A percentile compares a stretch with the other conserved stretches of the same genome.
Conservation (phyloP, 2,329 filamentous ascomycete species). For the Fusarium citri region DNA sequence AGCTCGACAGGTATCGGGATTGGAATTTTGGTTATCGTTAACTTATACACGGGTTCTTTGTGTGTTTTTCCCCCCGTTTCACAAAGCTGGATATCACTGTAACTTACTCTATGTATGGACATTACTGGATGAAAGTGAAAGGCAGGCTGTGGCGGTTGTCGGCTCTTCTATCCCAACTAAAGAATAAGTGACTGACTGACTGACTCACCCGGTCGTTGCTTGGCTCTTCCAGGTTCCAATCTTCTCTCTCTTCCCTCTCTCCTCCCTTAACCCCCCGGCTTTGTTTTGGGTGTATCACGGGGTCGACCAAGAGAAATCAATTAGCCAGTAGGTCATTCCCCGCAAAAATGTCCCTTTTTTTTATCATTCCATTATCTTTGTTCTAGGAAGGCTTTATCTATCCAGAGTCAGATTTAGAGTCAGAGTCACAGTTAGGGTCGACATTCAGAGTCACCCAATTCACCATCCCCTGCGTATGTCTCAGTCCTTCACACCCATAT, state of each 20-base stretch:
- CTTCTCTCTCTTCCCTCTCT: slow-evolving; percentile 1
- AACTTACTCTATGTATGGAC: background rate
- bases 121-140: background rate
- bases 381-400: background rate
- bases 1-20: slow-evolving; percentile 4
- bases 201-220: slow-evolving; percentile 6
- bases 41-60: slow-evolving; percentile 13
- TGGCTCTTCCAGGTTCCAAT: slow-evolving; percentile 9
- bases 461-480: slow-evolving; percentile 36
- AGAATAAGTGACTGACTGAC: slow-evolving; percentile 9
- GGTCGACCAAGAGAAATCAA: slow-evolving; percentile 32
- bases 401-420: background rate
- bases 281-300: slow-evolving; percentile 33
- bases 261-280: slow-evolving; percentile 5
- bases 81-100: background rate
- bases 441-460: background rate
- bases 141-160: slow-evolving; percentile 28
- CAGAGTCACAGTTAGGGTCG: background rate
- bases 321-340: slow-evolving; percentile 18
- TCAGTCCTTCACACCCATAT: slow-evolving; percentile 29
- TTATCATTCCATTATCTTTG: background rate
- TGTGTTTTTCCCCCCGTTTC: no score
- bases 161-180: slow-evolving; percentile 14
- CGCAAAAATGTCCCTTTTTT: slow-evolving; percentile 21
- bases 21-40: slow-evolving; percentile 1